Evolutionary conservation across 495 filamentous ascomycete genomes (phyloP).

Genomic region (Aspergillus haitiensis): DNA sequence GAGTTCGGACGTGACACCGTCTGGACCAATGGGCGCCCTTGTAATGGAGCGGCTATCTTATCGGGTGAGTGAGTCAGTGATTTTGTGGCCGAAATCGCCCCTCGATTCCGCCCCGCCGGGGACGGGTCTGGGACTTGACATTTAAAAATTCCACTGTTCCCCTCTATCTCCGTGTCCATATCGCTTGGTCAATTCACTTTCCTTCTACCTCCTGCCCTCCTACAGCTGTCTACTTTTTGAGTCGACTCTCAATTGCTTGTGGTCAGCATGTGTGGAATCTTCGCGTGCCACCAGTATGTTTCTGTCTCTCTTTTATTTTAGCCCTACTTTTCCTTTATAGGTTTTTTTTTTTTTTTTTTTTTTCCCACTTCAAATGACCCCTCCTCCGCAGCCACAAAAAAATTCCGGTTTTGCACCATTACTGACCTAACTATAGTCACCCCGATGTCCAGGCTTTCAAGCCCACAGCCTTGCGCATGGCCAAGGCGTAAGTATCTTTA

Average conservation of each 20-base stretch:
- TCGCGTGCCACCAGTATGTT: conserved; percentile 86
- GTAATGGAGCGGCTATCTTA: conserved; percentile 42
- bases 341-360: conserved; percentile 5
- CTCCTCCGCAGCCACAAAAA: conserved; percentile 5
- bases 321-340: conserved; percentile 11
- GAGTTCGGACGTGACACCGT: not conserved
- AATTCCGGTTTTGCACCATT: conserved; percentile 5
- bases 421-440: conserved; percentile 59
- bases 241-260: conserved; percentile 29
- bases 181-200: conserved; percentile 15
- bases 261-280: conserved; percentile 73
- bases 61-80: conserved; percentile 44
- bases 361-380: conserved; percentile 6
- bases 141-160: conserved; percentile 37
- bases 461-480: conserved; percentile 90
- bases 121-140: conserved; percentile 26
- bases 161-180: conserved; percentile 18
- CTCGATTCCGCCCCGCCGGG: conserved; percentile 36
- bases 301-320: conserved; percentile 14
- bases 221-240: conserved; percentile 25
- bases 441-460: conserved; percentile 97
- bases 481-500: conserved; percentile 75
- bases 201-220: conserved; percentile 19
- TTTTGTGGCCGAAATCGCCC: conserved; percentile 45
- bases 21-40: conserved; percentile 17